These are phyloP conservation scores for Rhodotorula sp. DNA, from an alignment of 1,284 basidiomycete species.

Conservation along the genomic window DNA sequence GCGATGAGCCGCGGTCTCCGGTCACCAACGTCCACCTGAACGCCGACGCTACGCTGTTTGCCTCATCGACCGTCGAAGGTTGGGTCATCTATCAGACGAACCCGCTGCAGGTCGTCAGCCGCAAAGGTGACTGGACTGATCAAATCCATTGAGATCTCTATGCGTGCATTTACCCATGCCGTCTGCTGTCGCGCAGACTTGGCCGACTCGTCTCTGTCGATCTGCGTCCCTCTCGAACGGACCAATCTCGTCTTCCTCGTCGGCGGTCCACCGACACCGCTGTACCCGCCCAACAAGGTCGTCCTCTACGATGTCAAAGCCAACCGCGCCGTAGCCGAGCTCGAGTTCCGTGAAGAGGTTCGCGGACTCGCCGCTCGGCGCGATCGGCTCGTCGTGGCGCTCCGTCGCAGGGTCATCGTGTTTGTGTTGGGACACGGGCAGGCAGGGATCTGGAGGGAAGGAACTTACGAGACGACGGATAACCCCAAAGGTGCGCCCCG, in stretches of 20 bases:
- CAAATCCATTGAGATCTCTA: not conserved
- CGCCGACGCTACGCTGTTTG: slow-evolving; percentile 57
- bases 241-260: slow-evolving; percentile 84
- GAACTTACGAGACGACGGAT: slow-evolving; percentile 84
- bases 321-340: slow-evolving; percentile 73
- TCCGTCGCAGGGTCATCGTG: slow-evolving; percentile 72
- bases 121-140: slow-evolving; percentile 61
- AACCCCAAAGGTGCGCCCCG: slow-evolving; percentile 87
- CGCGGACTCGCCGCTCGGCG: slow-evolving; percentile 74
- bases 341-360: slow-evolving; percentile 87
- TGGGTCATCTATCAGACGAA: slow-evolving; percentile 81
- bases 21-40: not conserved
- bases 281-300: slow-evolving; percentile 91
- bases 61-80: slow-evolving; percentile 74
- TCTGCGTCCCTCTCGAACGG: slow-evolving; percentile 73
- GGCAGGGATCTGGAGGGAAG: slow-evolving; percentile 57
- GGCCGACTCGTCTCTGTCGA: slow-evolving; percentile 53
- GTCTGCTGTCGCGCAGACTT: slow-evolving; percentile 12
- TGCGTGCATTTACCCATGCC: slow-evolving; percentile 3
- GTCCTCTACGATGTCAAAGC: slow-evolving; percentile 81
- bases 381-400: slow-evolving; percentile 77
- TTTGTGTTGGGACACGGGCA: slow-evolving; percentile 54
- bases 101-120: slow-evolving; percentile 73
- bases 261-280: slow-evolving; percentile 83
- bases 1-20: slow-evolving; percentile 1